These are phyloP conservation scores for Metschnikowia continentalis DNA, from an alignment of 805 yeast species.

Conservation along the genomic window DNA sequence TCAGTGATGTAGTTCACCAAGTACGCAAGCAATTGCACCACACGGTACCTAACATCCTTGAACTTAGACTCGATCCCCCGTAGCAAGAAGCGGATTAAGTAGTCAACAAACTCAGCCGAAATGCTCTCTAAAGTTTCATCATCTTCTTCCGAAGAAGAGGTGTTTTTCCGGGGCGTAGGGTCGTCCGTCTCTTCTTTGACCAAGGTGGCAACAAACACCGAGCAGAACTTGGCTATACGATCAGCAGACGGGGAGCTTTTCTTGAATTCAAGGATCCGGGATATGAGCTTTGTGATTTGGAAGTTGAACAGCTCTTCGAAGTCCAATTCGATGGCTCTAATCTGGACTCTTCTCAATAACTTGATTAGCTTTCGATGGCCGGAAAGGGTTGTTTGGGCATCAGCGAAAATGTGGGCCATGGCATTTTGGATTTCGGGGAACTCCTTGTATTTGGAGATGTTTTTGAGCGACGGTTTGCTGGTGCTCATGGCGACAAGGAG, in stretches of 20 bases:
- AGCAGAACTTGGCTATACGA: constrained; percentile 65
- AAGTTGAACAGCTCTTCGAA: constrained; percentile 56
- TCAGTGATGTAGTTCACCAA: constrained; percentile 70
- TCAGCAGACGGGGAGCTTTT: constrained; percentile 72
- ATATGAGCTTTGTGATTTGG: constrained; percentile 56
- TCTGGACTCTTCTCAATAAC: constrained; percentile 55
- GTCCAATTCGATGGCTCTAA: constrained; percentile 49
- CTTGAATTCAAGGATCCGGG: constrained; percentile 63
- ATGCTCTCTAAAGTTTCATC: constrained; percentile 37
- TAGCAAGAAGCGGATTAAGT: constrained; percentile 61
- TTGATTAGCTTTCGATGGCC: constrained; percentile 74
- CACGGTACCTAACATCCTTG: constrained; percentile 73
- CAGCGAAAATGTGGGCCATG: constrained; percentile 69
- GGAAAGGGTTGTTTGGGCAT: constrained; percentile 67
- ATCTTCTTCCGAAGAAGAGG: constrained; percentile 24
- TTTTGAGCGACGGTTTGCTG: constrained; percentile 15
- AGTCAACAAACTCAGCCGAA: constrained; percentile 53
- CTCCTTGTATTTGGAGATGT: constrained; percentile 8
- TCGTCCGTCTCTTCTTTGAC: constrained; percentile 28
- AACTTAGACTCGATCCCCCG: constrained; percentile 76
- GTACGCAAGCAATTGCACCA: constrained; percentile 69
- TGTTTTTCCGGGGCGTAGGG: constrained; percentile 14
- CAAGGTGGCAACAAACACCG: constrained; percentile 52
- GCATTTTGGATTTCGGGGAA: constrained; percentile 26
- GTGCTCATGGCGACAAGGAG: constrained; percentile 3